Evolutionary conservation across 257 asterid species (phyloP).

Genomic region (Solanum tarijense): DNA sequence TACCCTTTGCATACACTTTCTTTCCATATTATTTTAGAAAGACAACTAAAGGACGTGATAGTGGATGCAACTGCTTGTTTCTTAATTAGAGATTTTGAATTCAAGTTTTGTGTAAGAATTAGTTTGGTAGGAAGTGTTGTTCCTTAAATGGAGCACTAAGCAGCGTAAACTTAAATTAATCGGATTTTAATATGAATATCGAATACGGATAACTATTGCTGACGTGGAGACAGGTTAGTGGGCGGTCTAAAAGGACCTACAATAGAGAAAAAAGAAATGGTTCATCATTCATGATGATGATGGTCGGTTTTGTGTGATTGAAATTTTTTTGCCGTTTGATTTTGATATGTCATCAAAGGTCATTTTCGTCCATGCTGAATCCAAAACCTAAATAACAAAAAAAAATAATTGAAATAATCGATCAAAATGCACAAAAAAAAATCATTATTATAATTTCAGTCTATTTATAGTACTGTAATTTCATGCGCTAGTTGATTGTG

Average conservation of each 20-base stretch:
- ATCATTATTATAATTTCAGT: background rate
- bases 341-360: constrained; percentile 1
- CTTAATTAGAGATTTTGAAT: too few species aligned
- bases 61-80: too few species aligned
- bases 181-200: too few species aligned
- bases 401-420: background rate
- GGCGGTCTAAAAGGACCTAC: constrained; percentile 3
- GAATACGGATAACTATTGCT: background rate
- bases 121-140: too few species aligned
- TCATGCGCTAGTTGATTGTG: background rate
- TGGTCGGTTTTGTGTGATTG: constrained; percentile 34
- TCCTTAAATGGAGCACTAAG: too few species aligned
- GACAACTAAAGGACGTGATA: too few species aligned
- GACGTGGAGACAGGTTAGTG: constrained; percentile 21
- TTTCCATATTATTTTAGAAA: too few species aligned
- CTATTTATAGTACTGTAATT: background rate
- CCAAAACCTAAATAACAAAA: background rate
- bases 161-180: too few species aligned
- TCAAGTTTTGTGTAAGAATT: too few species aligned
- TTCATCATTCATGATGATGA: constrained; percentile 4
- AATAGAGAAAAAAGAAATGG: background rate
- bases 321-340: constrained; percentile 7
- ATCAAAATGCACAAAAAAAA: background rate
- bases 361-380: background rate
- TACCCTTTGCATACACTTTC: too few species aligned